Evolutionary conservation across 192 early-diverging fungal species (phyloP), one percentile per base, ranked within the genome.

Genomic region (Cetraspora pellucida): DNA sequence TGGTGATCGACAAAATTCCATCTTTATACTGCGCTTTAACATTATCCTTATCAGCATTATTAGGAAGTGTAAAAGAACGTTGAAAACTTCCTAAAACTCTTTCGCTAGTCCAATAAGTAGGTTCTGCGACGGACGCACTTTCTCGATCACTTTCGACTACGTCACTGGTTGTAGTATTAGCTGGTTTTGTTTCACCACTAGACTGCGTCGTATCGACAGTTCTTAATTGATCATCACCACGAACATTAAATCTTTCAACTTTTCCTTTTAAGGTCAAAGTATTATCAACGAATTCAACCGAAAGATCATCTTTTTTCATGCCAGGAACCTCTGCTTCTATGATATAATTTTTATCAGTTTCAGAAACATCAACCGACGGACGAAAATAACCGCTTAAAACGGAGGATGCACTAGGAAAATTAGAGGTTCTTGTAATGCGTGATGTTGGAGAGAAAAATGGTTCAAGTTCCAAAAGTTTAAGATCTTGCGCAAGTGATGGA

Each of bases 321-420:
- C 82, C 82, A 68, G 82, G 82, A 31, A 83, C 55, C 69, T 83
- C 82, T 10, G 82, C 82, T 31, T 83, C 80, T 8, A 83, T 30
- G n/a, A 81, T 55, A 74, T 83, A 83, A 30, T 31, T 70, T 64
- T 78, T 71, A 25, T 69, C 64, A 10, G 77, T 74, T 72, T 83
- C 82, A 8, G 31, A 19, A 25, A 83, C 45, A 75, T 83, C 80
- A 27, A 80, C 78, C 5, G 79, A 63, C 9, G 82, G 82, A 63
- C 75, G 55, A 60, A 46, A 74, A 16, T 57, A 75, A 10, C 67
- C 46, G 13, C 49, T 60, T 16, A 37, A 14, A 14, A 45, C 44
- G 14, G 55, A 30, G 2, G 67, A 49, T 21, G 78, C 37, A 37
- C 4, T 23, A 55, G 76, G 63, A 61, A 75, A 66, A 31, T 46